These are phyloP conservation scores for Scleroderma citrinum DNA, from an alignment of 768 basidiomycete species.

Conservation along the genomic window DNA sequence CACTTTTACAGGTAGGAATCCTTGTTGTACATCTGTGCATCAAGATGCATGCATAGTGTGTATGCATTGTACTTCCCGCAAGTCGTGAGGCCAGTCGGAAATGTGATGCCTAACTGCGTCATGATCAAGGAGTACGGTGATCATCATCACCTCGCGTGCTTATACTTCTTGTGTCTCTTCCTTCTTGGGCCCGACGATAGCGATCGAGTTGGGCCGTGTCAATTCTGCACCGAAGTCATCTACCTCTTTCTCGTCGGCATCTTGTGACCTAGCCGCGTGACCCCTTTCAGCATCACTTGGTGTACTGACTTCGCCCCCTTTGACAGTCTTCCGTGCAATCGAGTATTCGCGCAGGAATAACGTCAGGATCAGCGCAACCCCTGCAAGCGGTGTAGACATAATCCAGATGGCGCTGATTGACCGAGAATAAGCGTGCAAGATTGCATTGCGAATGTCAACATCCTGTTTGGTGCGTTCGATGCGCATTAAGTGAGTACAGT, in stretches of 20 bases:
- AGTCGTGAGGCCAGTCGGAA: too few relatives aligned
- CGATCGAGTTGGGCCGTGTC: background rate
- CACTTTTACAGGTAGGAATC: too few relatives aligned
- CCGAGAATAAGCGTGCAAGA: constrained; percentile 57
- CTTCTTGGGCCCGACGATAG: background rate
- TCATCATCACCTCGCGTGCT: too few relatives aligned
- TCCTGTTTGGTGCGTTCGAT: constrained; percentile 33
- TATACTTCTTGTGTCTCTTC: background rate
- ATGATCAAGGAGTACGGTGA: too few relatives aligned
- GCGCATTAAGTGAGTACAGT: too few relatives aligned
- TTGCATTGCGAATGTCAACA: constrained; percentile 36
- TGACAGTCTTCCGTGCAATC: constrained; percentile 45
- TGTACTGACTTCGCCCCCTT: constrained; percentile 19
- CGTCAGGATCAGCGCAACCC: constrained; percentile 43
- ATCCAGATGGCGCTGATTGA: constrained; percentile 64
- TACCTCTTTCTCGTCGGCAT: background rate
- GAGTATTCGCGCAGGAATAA: constrained; percentile 57
- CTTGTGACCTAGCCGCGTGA: too few relatives aligned
- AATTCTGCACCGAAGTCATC: background rate
- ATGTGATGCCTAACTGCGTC: too few relatives aligned
- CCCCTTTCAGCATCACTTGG: constrained; percentile 30
- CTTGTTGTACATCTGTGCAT: too few relatives aligned
- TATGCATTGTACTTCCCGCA: too few relatives aligned
- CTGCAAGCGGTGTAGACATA: constrained; percentile 53
- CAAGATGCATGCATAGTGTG: too few relatives aligned